phyloP scores from a whole-genome alignment of 2,329 filamentous ascomycete species.

The Botryotinia narcissicola region DNA sequence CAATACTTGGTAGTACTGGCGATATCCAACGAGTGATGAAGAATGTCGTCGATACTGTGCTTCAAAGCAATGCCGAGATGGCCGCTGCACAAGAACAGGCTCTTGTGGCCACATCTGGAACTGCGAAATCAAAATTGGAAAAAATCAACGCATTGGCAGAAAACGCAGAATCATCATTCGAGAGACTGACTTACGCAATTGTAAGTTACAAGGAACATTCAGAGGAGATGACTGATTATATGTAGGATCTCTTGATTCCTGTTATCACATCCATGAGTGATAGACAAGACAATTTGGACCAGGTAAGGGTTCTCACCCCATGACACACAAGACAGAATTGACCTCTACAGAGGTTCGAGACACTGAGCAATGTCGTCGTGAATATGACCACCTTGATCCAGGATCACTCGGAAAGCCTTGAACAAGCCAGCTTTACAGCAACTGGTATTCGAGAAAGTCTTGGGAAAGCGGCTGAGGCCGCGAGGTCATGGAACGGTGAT shows the following conservation, averaged over 20 bases:
- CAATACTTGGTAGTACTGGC: conserved; percentile 19
- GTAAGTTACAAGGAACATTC: conserved; percentile 22
- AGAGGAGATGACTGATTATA: conserved; percentile 17
- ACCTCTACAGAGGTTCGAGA: conserved; percentile 29
- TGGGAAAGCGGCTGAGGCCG: conserved; percentile 28
- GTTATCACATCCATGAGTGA: conserved; percentile 28
- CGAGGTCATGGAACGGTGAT: conserved; percentile 25
- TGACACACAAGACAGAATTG: neutral
- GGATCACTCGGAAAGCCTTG: conserved; percentile 30
- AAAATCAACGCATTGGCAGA: conserved; percentile 29
- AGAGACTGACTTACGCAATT: conserved; percentile 26
- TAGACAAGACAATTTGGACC: conserved; percentile 30
- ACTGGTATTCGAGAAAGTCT: conserved; percentile 31
- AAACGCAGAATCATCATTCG: conserved; percentile 26
- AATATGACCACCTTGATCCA: conserved; percentile 34
- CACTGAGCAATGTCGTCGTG: conserved; percentile 24
- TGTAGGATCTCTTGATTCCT: conserved; percentile 26
- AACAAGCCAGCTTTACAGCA: conserved; percentile 28
- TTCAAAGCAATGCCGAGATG: conserved; percentile 34
- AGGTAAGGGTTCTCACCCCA: conserved; percentile 23
- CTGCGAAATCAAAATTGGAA: conserved; percentile 27
- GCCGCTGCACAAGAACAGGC: conserved; percentile 34
- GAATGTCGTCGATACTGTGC: conserved; percentile 23
- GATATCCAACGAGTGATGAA: conserved; percentile 28
- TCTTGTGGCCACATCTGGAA: conserved; percentile 27